Evolutionary conservation across 2,329 filamentous ascomycete species (phyloP).

Genomic region (Nannizziopsis barbatae): DNA sequence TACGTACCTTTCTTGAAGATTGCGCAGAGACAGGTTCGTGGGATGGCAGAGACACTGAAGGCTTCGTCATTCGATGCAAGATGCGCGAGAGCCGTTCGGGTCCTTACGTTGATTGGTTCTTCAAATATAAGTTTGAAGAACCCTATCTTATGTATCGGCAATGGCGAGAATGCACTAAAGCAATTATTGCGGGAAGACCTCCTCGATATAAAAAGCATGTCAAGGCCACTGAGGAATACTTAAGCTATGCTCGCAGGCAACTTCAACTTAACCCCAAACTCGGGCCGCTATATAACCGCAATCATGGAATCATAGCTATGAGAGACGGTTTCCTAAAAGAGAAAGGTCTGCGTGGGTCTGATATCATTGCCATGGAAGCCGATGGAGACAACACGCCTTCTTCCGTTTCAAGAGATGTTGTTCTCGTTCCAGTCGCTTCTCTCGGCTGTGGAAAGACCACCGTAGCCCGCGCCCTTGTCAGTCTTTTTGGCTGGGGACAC

Average conservation of each 20-base stretch:
- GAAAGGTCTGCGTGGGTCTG: conserved; percentile 74
- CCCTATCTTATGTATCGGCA: conserved; percentile 98
- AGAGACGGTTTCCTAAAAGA: conserved; percentile 76
- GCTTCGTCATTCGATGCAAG: conserved; percentile 89
- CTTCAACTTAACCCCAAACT: conserved; percentile 58
- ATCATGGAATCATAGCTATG: conserved; percentile 89
- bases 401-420: conserved; percentile 52
- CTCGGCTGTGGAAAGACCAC: conserved; percentile 97
- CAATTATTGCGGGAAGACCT: conserved; percentile 62
- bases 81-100: conserved; percentile 40
- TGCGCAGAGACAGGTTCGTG: conserved; percentile 83
- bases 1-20: conserved; percentile 70
- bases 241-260: conserved; percentile 65
- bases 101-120: conserved; percentile 88
- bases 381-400: conserved; percentile 35
- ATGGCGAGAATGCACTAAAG: conserved; percentile 94
- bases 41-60: conserved; percentile 85
- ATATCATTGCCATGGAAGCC: conserved; percentile 65
- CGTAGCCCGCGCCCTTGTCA: conserved; percentile 64
- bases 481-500: conserved; percentile 84
- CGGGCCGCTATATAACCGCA: conserved; percentile 62
- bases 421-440: conserved; percentile 84
- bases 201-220: conserved; percentile 77
- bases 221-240: conserved; percentile 82
- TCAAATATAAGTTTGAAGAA: conserved; percentile 99